Evolutionary conservation across 495 filamentous ascomycete genomes (phyloP).

Genomic region (Aspergillus campestris): DNA sequence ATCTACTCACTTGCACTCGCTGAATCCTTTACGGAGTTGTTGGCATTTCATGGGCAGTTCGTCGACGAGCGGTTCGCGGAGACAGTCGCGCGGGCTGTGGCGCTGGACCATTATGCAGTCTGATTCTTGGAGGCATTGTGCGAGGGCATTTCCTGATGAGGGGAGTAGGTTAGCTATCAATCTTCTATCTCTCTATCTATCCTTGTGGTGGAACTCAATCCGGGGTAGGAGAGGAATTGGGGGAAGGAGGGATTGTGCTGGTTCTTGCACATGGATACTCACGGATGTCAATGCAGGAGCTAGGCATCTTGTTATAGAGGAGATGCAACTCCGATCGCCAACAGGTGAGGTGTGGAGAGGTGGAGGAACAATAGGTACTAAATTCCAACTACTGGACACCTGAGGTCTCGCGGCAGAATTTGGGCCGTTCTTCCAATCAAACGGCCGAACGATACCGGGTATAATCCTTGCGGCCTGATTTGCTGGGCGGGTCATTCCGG

Average conservation of each 20-base stretch:
- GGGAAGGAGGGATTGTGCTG: background rate
- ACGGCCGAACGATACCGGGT: background rate
- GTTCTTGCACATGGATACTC: constrained; percentile 21
- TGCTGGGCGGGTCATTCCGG: constrained; percentile 6
- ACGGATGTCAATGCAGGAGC: constrained; percentile 96
- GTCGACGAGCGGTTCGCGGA: constrained; percentile 68
- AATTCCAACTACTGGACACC: background rate
- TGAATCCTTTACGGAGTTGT: constrained; percentile 84
- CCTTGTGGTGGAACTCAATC: background rate
- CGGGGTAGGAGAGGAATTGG: constrained; percentile 3
- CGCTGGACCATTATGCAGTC: constrained; percentile 92
- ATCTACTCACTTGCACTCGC: constrained; percentile 69
- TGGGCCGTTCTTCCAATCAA: constrained; percentile 8
- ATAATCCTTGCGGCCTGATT: background rate
- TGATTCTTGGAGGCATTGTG: constrained; percentile 86
- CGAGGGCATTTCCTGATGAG: constrained; percentile 71
- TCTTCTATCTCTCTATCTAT: constrained; percentile 3
- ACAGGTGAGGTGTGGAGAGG: too few species aligned
- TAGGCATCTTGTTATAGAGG: constrained; percentile 60
- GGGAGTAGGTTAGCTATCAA: constrained; percentile 3
- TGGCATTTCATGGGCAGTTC: constrained; percentile 80
- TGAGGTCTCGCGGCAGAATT: constrained; percentile 9
- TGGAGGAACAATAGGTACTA: constrained; percentile 5
- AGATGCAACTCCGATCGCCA: too few species aligned
- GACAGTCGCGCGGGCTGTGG: constrained; percentile 77